phyloP scores from a whole-genome alignment of 2,329 filamentous ascomycete species.

The Colletotrichum shisoi region DNA sequence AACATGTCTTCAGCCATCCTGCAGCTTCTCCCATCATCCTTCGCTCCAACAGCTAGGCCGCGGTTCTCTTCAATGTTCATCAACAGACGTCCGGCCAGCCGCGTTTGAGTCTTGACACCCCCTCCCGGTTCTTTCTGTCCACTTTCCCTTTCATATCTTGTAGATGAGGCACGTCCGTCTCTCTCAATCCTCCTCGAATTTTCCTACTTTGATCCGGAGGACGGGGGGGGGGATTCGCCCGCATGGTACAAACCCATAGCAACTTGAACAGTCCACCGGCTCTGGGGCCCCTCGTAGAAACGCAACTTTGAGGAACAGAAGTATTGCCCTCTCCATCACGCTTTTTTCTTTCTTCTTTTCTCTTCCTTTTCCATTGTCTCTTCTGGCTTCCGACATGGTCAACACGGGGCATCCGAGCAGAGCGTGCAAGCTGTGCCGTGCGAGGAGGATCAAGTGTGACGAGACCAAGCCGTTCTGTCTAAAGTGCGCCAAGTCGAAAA shows the following conservation, averaged over 20 bases:
- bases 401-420: slow-evolving; percentile 39
- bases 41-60: not conserved
- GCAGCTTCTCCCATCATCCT: slow-evolving; percentile 3
- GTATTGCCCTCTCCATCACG: not conserved
- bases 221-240: slow-evolving; percentile 16
- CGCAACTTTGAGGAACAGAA: not conserved
- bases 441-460: slow-evolving; percentile 50
- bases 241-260: slow-evolving; percentile 22
- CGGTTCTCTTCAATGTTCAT: slow-evolving; percentile 9
- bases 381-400: slow-evolving; percentile 26
- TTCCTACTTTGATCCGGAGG: slow-evolving; percentile 26
- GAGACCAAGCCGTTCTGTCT: slow-evolving; percentile 48
- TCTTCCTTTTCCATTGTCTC: too few species aligned
- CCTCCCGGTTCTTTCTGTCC: slow-evolving; percentile 9
- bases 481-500: slow-evolving; percentile 46
- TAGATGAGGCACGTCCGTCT: slow-evolving; percentile 26
- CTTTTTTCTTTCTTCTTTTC: not conserved
- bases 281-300: not conserved
- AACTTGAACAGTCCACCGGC: slow-evolving; percentile 17
- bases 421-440: slow-evolving; percentile 45
- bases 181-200: slow-evolving; percentile 7
- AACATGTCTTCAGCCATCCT: slow-evolving; percentile 21
- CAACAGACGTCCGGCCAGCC: slow-evolving; percentile 13
- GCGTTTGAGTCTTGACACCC: slow-evolving; percentile 34
- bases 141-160: slow-evolving; percentile 20